phyloP scores from a whole-genome alignment of 176 grass and related monocot species.

The Thalia dealbata region DNA sequence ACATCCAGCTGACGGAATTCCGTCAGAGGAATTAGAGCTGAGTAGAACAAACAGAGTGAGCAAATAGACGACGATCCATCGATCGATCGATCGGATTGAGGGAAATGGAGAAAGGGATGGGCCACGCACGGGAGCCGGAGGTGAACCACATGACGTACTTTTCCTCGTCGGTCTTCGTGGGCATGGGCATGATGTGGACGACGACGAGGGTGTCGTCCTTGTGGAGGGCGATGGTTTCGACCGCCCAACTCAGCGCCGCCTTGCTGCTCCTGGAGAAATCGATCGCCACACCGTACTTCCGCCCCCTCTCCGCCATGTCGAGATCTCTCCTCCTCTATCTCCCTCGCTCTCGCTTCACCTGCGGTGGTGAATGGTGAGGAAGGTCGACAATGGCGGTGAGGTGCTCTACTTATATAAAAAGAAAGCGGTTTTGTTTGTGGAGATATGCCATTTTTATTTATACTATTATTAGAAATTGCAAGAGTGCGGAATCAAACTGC shows the following conservation, averaged over 20 bases:
- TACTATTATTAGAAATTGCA: no score
- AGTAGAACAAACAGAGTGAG: neutral
- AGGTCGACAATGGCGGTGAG: no score
- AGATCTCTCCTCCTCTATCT: no score
- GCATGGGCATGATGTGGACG: slow-evolving; percentile 37
- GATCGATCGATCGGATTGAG: neutral
- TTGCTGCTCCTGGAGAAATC: slow-evolving; percentile 89
- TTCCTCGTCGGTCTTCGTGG: slow-evolving; percentile 31
- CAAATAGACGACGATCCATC: neutral
- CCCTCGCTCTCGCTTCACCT: no score
- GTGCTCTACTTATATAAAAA: no score
- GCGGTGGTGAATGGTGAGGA: no score
- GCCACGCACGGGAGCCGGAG: neutral
- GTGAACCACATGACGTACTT: slow-evolving; percentile 39
- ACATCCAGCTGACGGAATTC: slow-evolving; percentile 44
- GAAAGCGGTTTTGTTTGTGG: no score
- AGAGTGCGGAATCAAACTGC: no score
- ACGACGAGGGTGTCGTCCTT: slow-evolving; percentile 52
- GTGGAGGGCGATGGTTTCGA: slow-evolving; percentile 37
- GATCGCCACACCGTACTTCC: slow-evolving; percentile 58
- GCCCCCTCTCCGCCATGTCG: slow-evolving; percentile 7
- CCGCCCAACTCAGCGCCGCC: slow-evolving; percentile 50
- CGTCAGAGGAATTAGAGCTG: slow-evolving; percentile 54
- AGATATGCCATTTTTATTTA: no score
- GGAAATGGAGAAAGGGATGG: neutral